Percentiles rank a stretch among this genome's conserved stretches.
Conservation (phyloP, 208 protist genomes). For the Crithidia mellificae region DNA sequence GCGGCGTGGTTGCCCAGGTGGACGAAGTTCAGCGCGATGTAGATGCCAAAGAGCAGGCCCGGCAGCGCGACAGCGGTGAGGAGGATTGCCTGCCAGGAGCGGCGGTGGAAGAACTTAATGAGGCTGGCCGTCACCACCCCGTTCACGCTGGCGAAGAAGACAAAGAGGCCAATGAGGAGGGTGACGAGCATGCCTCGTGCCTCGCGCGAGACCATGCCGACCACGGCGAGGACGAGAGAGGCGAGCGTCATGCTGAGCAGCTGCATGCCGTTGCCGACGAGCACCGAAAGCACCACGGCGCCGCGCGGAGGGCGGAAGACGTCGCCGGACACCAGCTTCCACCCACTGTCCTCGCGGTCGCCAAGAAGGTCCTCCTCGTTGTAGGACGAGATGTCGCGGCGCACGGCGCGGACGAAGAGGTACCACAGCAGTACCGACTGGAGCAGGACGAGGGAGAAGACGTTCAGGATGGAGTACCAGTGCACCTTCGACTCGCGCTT, state of each 20-base stretch:
- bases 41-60: constrained; percentile 32
- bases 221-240: constrained; percentile 91
- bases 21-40: constrained; percentile 70
- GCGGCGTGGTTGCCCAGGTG: constrained; percentile 60
- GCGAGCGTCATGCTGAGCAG: constrained; percentile 63
- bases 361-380: constrained; percentile 39
- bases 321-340: constrained; percentile 97
- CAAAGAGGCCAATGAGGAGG: constrained; percentile 66
- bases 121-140: constrained; percentile 90
- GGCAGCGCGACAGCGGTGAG: constrained; percentile 48
- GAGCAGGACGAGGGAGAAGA: constrained; percentile 22
- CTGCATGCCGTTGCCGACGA: constrained; percentile 93
- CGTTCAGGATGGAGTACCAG: constrained; percentile 26
- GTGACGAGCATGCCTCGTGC: too few relatives aligned
- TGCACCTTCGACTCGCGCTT: constrained; percentile 27
- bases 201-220: too few relatives aligned
- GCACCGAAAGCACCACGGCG: constrained; percentile 72
- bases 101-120: constrained; percentile 84
- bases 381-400: constrained; percentile 37
- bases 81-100: constrained; percentile 86
- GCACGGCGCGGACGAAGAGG: constrained; percentile 36
- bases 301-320: constrained; percentile 93
- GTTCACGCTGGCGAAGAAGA: constrained; percentile 63
- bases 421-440: constrained; percentile 27
- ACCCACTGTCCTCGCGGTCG: constrained; percentile 50